Evolutionary conservation across 169 alveolate species (phyloP).

Genomic region (Cystoisospora suis): DNA sequence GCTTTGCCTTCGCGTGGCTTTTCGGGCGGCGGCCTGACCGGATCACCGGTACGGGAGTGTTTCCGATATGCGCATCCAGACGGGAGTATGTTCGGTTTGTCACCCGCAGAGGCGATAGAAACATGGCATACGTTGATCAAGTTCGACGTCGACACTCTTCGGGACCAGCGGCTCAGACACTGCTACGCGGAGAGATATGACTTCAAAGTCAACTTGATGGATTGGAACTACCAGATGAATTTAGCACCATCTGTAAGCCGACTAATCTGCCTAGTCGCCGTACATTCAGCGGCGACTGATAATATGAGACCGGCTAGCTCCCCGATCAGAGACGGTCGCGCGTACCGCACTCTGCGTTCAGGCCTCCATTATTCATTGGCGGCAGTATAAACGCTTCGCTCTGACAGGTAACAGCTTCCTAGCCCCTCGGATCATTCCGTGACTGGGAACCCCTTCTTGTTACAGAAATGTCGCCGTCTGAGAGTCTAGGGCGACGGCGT

Average conservation of each 20-base stretch:
- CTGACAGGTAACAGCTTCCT: slow-evolving; percentile 65
- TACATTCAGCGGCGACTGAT: background rate
- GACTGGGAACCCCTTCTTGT: no score
- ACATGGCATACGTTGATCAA: slow-evolving; percentile 73
- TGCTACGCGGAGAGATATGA: slow-evolving; percentile 82
- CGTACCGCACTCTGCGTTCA: background rate
- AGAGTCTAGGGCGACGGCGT: no score
- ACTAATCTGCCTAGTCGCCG: background rate
- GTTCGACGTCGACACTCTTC: slow-evolving; percentile 78
- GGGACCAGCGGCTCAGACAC: slow-evolving; percentile 84
- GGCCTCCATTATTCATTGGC: slow-evolving; percentile 67
- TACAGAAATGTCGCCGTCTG: no score
- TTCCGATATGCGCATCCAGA: background rate
- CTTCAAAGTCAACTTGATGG: slow-evolving; percentile 79
- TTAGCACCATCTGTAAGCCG: slow-evolving; percentile 17
- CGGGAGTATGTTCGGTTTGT: background rate
- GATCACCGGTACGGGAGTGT: no score
- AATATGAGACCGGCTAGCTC: background rate
- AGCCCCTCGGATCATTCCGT: no score
- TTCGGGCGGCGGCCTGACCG: no score
- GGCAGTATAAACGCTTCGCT: slow-evolving; percentile 73
- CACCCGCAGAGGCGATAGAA: slow-evolving; percentile 16
- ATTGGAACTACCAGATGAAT: slow-evolving; percentile 82
- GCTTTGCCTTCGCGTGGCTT: no score
- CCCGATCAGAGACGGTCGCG: background rate